Percentiles rank a stretch among this genome's conserved stretches.
Conservation (phyloP, 2,329 filamentous ascomycete species). For the Aspergillus niger region DNA sequence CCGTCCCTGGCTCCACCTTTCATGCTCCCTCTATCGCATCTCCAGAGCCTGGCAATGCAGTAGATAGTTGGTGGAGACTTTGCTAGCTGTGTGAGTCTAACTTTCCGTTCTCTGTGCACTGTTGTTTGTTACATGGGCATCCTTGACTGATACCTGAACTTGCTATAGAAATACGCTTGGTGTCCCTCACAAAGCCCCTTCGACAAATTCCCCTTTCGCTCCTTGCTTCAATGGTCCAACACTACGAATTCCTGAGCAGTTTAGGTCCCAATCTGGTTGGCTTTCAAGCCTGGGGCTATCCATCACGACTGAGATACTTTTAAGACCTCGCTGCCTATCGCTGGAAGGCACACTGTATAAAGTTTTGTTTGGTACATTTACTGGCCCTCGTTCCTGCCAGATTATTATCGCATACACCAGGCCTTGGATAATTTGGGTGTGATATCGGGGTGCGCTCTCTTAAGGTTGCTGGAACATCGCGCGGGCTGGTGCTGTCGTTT, state of each 20-base stretch:
- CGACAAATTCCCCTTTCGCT: conserved; percentile 15
- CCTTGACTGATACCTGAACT: conserved; percentile 12
- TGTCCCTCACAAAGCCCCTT: conserved; percentile 7
- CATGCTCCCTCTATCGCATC: conserved; percentile 18
- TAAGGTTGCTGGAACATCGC: not conserved
- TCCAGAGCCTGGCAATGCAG: conserved; percentile 16
- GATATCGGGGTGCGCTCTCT: not conserved
- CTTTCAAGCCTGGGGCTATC: conserved; percentile 9
- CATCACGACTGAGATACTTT: not conserved
- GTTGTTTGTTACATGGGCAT: conserved; percentile 5
- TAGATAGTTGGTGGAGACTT: conserved; percentile 27
- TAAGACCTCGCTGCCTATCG: not conserved
- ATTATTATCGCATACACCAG: not conserved
- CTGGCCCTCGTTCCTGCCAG: not conserved
- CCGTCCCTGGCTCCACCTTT: conserved; percentile 24
- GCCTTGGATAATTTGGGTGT: not conserved
- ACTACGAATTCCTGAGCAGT: conserved; percentile 1
- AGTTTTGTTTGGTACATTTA: not conserved
- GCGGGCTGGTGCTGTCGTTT: not conserved
- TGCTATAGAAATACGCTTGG: conserved; percentile 18
- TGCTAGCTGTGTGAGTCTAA: conserved; percentile 32
- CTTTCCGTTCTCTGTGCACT: conserved; percentile 2
- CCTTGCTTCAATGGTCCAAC: conserved; percentile 17
- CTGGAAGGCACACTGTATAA: not conserved
- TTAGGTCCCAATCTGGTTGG: conserved; percentile 2